Evolutionary conservation across 495 filamentous ascomycete species (phyloP), one percentile per base, ranked within the genome.

Genomic region (Bacidia rubella): DNA sequence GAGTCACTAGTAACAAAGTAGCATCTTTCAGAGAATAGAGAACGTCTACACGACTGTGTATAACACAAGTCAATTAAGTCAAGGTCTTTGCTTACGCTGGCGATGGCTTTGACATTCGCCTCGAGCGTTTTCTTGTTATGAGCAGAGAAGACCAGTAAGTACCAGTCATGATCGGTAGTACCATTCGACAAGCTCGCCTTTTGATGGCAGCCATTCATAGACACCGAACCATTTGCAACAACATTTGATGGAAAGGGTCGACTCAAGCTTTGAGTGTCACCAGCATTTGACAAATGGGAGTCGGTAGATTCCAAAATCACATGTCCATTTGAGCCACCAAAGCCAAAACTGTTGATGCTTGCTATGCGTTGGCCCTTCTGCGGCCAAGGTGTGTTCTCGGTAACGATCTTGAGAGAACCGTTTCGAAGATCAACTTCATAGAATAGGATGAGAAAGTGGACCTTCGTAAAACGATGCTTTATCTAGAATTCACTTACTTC

Each of bases 281-380:
- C 27, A 38, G 27, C 20, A 22, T 55, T 17, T 26, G 7, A 19
- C 19, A 3, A 58, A 35, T n/a, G 11, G 35, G 32, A 25, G 1
- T 43, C 54, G 1, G 57, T 35, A 19, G 55, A 57, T 3, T 65
- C 64, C 0, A 65, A 4, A 9, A 65, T 54, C 0, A 65, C 68
- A 54, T 76, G 72, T 1, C 68, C 68, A 50, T 78, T 78, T 1
- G 71, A 56, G 3, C 76, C 76, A 0, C 75, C 75, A 38, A 70
- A 70, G 1, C 71, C 75, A 51, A 72, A 73, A 12, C 63, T 71
- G 57, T 72, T 75, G 10, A 75, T 60, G 23, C 67, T 65, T 2
- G 55, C 61, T 1, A 60, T 49, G 11, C 63, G 57, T 23, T 65
- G 45, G 4, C 49, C 41, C 17, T 41, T 20, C 11, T 51, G 48